Conservation (phyloP, 2,329 filamentous ascomycete species). For the Cytospora chrysosperma region DNA sequence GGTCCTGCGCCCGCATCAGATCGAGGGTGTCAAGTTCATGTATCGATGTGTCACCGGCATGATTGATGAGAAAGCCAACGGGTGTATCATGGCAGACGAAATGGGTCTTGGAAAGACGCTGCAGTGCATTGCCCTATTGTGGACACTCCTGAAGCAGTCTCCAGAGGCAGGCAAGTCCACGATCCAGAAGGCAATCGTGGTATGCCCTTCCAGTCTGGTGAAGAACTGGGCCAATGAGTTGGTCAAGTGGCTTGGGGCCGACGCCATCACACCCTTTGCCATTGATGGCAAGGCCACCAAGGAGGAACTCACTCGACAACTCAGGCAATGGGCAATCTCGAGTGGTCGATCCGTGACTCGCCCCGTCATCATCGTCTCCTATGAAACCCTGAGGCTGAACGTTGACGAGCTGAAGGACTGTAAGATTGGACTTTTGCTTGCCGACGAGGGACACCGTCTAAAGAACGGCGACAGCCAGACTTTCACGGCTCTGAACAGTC, state of each 20-base stretch:
- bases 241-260: constrained; percentile 91
- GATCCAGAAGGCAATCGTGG: constrained; percentile 95
- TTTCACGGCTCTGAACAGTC: constrained; percentile 82
- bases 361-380: constrained; percentile 95
- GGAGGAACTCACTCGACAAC: constrained; percentile 83
- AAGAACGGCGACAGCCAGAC: constrained; percentile 98
- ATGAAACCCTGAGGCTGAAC: constrained; percentile 90
- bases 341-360: constrained; percentile 85
- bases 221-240: constrained; percentile 98
- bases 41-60: constrained; percentile 94
- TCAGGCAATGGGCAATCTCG: constrained; percentile 92
- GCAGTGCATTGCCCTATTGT: constrained; percentile 94
- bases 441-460: constrained; percentile 92
- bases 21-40: constrained; percentile 97
- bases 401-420: constrained; percentile 87
- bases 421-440: constrained; percentile 87
- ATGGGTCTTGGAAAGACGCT: constrained; percentile 98
- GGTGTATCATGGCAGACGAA: constrained; percentile 99
- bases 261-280: constrained; percentile 88
- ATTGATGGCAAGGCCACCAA: constrained; percentile 97
- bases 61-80: constrained; percentile 89
- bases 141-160: constrained; percentile 94
- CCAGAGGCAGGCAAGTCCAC: constrained; percentile 91
- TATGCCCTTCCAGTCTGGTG: constrained; percentile 93
- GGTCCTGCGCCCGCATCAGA: constrained; percentile 91